Evolutionary conservation across 192 early-diverging fungal genomes (phyloP).

Genomic region (Coemansia sp.): DNA sequence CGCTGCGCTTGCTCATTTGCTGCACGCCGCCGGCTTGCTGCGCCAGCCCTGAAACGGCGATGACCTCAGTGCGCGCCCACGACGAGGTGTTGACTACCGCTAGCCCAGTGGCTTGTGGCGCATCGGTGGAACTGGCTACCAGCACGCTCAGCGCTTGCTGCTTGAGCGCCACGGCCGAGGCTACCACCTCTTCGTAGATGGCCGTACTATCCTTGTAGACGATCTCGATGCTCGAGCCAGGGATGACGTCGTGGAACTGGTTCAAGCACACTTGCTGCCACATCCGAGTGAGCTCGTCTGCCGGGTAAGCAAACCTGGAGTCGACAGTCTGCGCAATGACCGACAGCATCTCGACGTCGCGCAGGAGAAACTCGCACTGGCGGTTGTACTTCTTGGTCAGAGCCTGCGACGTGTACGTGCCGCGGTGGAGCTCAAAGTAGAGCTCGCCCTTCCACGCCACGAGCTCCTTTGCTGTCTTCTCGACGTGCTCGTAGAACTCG

Average conservation of each 20-base stretch:
- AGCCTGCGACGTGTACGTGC: slow-evolving; percentile 95
- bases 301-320: slow-evolving; percentile 61
- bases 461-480: slow-evolving; percentile 64
- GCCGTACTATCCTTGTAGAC: slow-evolving; percentile 84
- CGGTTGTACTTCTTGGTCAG: slow-evolving; percentile 85
- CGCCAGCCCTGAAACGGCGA: slow-evolving; percentile 56
- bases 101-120: slow-evolving; percentile 20
- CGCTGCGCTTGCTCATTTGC: slow-evolving; percentile 35
- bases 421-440: slow-evolving; percentile 98
- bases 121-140: slow-evolving; percentile 4
- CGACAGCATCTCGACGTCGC: slow-evolving; percentile 78
- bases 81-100: slow-evolving; percentile 64
- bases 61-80: slow-evolving; percentile 70
- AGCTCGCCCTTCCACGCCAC: slow-evolving; percentile 93
- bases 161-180: slow-evolving; percentile 48
- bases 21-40: slow-evolving; percentile 7
- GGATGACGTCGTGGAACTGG: slow-evolving; percentile 98
- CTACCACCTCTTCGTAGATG: slow-evolving; percentile 39
- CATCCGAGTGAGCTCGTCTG: slow-evolving; percentile 68
- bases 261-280: slow-evolving; percentile 91
- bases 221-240: slow-evolving; percentile 86
- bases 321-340: slow-evolving; percentile 43
- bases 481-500: slow-evolving; percentile 82
- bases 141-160: slow-evolving; percentile 49
- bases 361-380: slow-evolving; percentile 76